Percentiles rank a stretch among this genome's conserved stretches.
These are phyloP conservation scores for Rhizopus delemar DNA, from an alignment of 371 early-diverging fungal genomes.

Conservation along the genomic window DNA sequence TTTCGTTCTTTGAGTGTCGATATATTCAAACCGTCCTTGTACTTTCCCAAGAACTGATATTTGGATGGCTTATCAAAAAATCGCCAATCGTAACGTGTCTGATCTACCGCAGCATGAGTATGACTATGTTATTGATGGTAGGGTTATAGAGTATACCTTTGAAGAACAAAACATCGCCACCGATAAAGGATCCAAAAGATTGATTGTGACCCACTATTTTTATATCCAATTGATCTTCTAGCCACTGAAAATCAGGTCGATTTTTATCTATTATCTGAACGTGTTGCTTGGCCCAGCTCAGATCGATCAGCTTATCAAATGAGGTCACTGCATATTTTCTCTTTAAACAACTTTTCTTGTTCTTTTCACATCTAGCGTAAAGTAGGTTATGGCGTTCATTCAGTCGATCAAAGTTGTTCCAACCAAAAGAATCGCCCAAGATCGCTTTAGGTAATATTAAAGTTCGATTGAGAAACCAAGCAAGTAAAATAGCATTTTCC, in stretches of 20 bases:
- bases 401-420: conserved; percentile 41
- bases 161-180: conserved; percentile 49
- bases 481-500: conserved; percentile 60
- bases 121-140: background rate
- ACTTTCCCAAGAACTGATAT: conserved; percentile 41
- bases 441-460: conserved; percentile 50
- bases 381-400: conserved; percentile 45
- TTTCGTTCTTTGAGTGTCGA: conserved; percentile 29
- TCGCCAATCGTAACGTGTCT: conserved; percentile 53
- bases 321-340: conserved; percentile 28
- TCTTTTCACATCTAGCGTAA: conserved; percentile 20
- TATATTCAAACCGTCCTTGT: conserved; percentile 42
- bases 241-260: conserved; percentile 40
- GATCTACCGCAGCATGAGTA: conserved; percentile 9
- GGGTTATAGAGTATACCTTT: conserved; percentile 24
- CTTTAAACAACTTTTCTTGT: conserved; percentile 1
- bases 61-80: conserved; percentile 49
- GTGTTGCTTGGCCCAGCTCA: conserved; percentile 48
- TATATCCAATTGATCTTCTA: conserved; percentile 34
- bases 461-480: conserved; percentile 55
- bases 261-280: conserved; percentile 42
- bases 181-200: conserved; percentile 26
- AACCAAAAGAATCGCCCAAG: conserved; percentile 56
- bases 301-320: conserved; percentile 48
- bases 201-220: conserved; percentile 2